phyloP scores from a whole-genome alignment of 1,284 basidiomycete species.

The Leucoagaricus sp. region DNA sequence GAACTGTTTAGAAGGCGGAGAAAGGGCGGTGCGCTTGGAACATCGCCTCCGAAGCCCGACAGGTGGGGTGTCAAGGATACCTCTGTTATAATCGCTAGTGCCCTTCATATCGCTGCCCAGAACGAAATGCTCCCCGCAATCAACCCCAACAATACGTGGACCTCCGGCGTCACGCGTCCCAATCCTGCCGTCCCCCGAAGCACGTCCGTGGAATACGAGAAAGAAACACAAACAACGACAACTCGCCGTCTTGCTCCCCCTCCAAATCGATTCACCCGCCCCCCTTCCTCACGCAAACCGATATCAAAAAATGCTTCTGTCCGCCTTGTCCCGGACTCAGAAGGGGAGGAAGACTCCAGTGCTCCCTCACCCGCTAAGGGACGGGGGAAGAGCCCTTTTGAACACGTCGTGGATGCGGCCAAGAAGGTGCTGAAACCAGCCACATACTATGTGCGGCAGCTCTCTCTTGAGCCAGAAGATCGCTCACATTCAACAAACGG shows the following conservation, averaged over 20 bases:
- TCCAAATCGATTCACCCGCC: constrained; percentile 33
- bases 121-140: constrained; percentile 27
- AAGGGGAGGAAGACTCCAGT: constrained; percentile 52
- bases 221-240: constrained; percentile 54
- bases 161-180: constrained; percentile 49
- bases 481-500: constrained; percentile 24
- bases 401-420: constrained; percentile 54
- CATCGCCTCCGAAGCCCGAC: constrained; percentile 55
- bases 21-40: no score
- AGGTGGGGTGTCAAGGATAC: constrained; percentile 77
- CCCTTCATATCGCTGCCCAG: constrained; percentile 64
- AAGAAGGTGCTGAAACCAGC: constrained; percentile 50
- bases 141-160: constrained; percentile 65
- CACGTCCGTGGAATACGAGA: constrained; percentile 78
- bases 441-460: constrained; percentile 61
- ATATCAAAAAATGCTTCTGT: constrained; percentile 52
- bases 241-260: constrained; percentile 59
- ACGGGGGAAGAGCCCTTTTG: constrained; percentile 67
- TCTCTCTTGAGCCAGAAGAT: constrained; percentile 51
- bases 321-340: constrained; percentile 62
- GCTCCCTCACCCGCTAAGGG: constrained; percentile 24
- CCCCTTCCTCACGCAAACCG: constrained; percentile 36
- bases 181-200: constrained; percentile 58
- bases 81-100: constrained; percentile 81
- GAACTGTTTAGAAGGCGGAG: constrained; percentile 35